Percentiles rank a stretch among this genome's conserved stretches.
These are phyloP conservation scores for Leccinum rimulosum DNA, from an alignment of 768 basidiomycete genomes.

Conservation along the genomic window DNA sequence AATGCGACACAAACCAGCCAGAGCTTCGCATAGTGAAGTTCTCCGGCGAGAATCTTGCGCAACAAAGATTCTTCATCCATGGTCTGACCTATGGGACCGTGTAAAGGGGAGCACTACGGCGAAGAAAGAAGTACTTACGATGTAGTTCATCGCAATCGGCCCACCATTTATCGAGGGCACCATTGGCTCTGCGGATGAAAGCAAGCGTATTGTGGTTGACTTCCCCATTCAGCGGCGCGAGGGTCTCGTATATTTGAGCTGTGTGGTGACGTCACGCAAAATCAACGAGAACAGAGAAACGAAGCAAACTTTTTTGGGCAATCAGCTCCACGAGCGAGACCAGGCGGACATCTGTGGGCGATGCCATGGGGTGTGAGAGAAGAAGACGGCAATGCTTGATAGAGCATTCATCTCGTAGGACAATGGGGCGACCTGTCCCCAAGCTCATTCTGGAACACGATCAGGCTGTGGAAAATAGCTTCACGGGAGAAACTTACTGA, in stretches of 20 bases:
- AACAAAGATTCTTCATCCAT: slow-evolving; percentile 86
- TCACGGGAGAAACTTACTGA: slow-evolving; percentile 54
- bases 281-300: not conserved
- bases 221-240: slow-evolving; percentile 82
- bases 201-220: slow-evolving; percentile 82
- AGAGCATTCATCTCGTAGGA: slow-evolving; percentile 85
- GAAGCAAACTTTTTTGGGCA: slow-evolving; percentile 76
- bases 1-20: slow-evolving; percentile 94
- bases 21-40: slow-evolving; percentile 89
- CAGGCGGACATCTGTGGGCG: slow-evolving; percentile 85
- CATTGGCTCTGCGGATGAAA: slow-evolving; percentile 83
- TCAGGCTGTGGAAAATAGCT: slow-evolving; percentile 7
- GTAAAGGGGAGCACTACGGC: slow-evolving; percentile 7
- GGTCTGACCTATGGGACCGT: slow-evolving; percentile 49
- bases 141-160: slow-evolving; percentile 84
- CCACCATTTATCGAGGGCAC: slow-evolving; percentile 91
- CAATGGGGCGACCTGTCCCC: slow-evolving; percentile 87
- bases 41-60: slow-evolving; percentile 83
- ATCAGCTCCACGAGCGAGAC: slow-evolving; percentile 88
- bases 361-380: slow-evolving; percentile 81
- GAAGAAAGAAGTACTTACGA: slow-evolving; percentile 38
- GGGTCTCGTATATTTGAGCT: slow-evolving; percentile 94
- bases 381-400: slow-evolving; percentile 82
- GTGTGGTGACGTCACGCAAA: slow-evolving; percentile 6
- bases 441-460: slow-evolving; percentile 69